Base-by-base conservation (phyloP, 164 flowering plant genomes). In the Litsea cubeba region DNA sequence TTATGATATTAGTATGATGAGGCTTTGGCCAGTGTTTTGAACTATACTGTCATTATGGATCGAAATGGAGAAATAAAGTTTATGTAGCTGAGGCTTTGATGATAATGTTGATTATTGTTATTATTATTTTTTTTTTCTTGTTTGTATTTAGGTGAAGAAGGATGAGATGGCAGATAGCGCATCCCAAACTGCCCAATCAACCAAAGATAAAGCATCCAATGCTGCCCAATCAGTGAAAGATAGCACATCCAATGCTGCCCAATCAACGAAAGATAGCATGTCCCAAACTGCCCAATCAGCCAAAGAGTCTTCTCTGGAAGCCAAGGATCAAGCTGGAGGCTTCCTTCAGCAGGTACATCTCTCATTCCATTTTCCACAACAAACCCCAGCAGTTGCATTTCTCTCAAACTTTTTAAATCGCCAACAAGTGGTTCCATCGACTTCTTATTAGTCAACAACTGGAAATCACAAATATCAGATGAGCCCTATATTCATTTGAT, bases 331-430 rank as follows among this genome's bases (percentile, higher is more conserved):
- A 32, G 68, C 74, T 12, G 26, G 67, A 17, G 57, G 68, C 50
- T 62, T 62, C 58, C 40, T 72, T 49, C 68, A 72, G 32, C 74
- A 72, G 74, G 74, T 72, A 6, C 22, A 5, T 20, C 26, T 58
- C 62, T 58, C 46, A 40, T 10, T 8, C 46, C 8, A 40, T 40
- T 40, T 40, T 40, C 46, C 46, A 40, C 46, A 40, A 6, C 11
- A 7, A 40, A 8, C 46, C 22, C 22, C 22, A 58, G 6, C n/a
- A 17, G n/a, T 58, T 58, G 6, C 22, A 58, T 15, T 17, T 14
- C n/a, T 58, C n/a, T 58, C 62, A 3, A 18, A 15, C 62, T 15
- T 58, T n/a, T 17, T 17, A 58, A n/a, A n/a, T 3, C 22, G 18
- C 18, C 6, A 58, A 15, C 22, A 58, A 58, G 1, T 17, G 62